Evolutionary conservation across 768 basidiomycete species (phyloP), one percentile per base, ranked within the genome.

Genomic region (Xerocomellus chrysenteron): DNA sequence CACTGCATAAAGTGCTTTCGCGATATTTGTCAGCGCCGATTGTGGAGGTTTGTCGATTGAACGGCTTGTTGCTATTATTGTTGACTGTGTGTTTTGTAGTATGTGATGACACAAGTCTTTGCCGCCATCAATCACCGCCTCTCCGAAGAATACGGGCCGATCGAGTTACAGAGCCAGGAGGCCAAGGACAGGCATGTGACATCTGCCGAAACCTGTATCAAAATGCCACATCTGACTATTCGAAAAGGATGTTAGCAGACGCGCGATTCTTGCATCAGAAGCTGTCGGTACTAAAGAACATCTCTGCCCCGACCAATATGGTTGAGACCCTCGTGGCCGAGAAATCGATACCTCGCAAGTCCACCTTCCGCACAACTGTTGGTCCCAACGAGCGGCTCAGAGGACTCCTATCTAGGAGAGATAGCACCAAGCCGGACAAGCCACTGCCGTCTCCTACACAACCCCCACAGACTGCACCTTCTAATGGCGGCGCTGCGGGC

Each of bases 91-190:
- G 54, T 56, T 58, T 52, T 59, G 24, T 69, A 97, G 92, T 83
- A 82, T 70, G 93, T 99, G 68, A 95, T 98, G 92, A 84, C 86
- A 36, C 92, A 98, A 68, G 97, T 98, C 14, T 88, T 98, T 58
- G 90, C 90, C 19, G 87, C 92, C 14, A 94, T 98, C 73, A 94
- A 94, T 71, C 87, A 92, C 74, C 85, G 91, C 36, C 78, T 99
- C 21, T 87, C 87, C 39, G 92, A 95, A 66, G 93, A 94, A 68
- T 96, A 88, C 72, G 78, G 78, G 50, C 84, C 81, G 67, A 85
- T 97, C 53, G 91, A 94, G 62, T 76, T 98, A 32, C 92, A 87
- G 51, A 84, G 82, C 65, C 83, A 84, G 56, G 90, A 88, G 57
- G 94, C 92, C 24, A 97, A 96, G 76, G 82, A 85, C 55, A 85